Percentiles rank a stretch among this genome's conserved stretches.
These are phyloP conservation scores for Tulasnella sp. DNA, from an alignment of 768 basidiomycete species.

Conservation along the genomic window DNA sequence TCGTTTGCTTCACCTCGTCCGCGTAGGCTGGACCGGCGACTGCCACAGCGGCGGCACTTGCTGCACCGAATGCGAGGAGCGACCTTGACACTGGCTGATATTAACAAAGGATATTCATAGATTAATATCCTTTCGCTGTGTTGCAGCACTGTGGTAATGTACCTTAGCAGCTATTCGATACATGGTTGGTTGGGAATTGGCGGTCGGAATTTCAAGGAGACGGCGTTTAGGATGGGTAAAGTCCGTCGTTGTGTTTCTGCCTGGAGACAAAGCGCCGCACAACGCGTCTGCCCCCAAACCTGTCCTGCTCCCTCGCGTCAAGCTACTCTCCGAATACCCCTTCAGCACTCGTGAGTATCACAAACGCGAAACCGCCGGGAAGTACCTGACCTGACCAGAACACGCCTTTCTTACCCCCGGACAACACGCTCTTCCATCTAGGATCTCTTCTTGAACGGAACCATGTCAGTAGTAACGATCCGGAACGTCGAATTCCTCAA, in stretches of 20 bases:
- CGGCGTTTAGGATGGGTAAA: neutral
- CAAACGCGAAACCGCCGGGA: neutral
- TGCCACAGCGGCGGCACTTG: neutral
- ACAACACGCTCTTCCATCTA: no score
- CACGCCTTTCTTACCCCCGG: neutral
- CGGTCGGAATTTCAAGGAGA: neutral
- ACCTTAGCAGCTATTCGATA: neutral
- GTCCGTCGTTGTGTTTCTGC: neutral
- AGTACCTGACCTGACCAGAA: neutral
- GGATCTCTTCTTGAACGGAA: no score
- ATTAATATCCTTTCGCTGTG: neutral
- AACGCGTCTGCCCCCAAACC: neutral
- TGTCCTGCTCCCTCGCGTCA: neutral
- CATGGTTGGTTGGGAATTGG: neutral
- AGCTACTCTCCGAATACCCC: neutral
- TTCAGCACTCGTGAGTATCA: neutral
- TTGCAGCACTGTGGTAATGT: neutral
- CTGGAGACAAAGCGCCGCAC: neutral
- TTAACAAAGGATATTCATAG: neutral
- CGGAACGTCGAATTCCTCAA: conserved; percentile 55
- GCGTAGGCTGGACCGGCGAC: neutral
- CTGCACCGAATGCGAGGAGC: neutral
- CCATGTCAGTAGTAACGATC: conserved; percentile 27
- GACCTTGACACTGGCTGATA: neutral
- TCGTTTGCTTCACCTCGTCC: neutral